Conservation (phyloP, 2,329 filamentous ascomycete species). For the Apiospora phragmitis region DNA sequence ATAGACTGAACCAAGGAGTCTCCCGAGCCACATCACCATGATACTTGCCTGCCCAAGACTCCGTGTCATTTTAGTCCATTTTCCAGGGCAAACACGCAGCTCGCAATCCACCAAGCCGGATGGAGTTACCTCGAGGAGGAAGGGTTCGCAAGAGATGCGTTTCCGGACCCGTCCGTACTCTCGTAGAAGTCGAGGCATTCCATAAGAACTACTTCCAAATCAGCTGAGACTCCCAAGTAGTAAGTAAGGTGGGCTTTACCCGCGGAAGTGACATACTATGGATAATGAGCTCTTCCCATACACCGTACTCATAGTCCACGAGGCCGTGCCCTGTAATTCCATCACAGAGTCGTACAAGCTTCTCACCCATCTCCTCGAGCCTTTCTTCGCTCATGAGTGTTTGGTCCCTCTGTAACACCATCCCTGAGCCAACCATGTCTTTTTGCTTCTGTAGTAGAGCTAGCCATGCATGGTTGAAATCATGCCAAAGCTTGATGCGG, state of each 20-base stretch:
- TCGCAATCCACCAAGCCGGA: neutral
- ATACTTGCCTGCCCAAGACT: neutral
- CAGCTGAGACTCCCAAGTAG: conserved; percentile 13
- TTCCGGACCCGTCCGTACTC: conserved; percentile 25
- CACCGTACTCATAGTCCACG: conserved; percentile 95
- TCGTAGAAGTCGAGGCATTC: conserved; percentile 48
- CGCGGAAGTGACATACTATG: conserved; percentile 58
- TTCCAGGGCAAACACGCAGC: neutral
- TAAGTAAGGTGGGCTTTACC: neutral
- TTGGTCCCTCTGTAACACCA: conserved; percentile 57
- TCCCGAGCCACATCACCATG: neutral
- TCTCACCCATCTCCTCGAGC: conserved; percentile 77
- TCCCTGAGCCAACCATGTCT: conserved; percentile 66
- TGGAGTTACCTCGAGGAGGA: neutral
- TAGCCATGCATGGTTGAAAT: conserved; percentile 94
- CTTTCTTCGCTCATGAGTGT: conserved; percentile 62
- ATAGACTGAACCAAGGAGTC: neutral
- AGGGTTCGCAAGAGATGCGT: neutral
- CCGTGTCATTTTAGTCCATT: neutral
- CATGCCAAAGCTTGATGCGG: conserved; percentile 83
- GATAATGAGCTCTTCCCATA: conserved; percentile 92
- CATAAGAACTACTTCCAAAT: conserved; percentile 28
- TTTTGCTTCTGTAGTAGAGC: conserved; percentile 81
- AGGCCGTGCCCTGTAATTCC: conserved; percentile 86
- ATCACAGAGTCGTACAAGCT: conserved; percentile 82